Conservation (phyloP, 164 flowering plant genomes). For the Litsea cubeba region DNA sequence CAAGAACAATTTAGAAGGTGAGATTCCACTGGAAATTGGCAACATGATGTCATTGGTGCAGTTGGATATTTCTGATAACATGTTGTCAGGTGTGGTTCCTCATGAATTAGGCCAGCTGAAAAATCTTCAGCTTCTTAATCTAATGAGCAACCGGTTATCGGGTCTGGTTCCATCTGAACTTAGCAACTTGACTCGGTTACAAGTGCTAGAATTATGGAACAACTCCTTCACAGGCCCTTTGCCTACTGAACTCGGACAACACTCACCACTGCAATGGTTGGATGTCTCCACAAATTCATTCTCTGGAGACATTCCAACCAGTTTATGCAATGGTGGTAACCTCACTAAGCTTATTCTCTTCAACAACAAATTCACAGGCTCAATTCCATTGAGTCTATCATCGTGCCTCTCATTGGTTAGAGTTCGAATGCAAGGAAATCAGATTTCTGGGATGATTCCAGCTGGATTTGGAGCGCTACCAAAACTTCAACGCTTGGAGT, state of each 20-base stretch:
- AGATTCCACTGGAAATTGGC: constrained; percentile 57
- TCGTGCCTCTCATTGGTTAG: constrained; percentile 69
- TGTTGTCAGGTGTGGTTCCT: constrained; percentile 66
- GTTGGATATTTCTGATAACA: constrained; percentile 80
- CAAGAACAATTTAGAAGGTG: constrained; percentile 61
- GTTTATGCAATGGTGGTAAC: constrained; percentile 57
- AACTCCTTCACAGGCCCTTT: constrained; percentile 74
- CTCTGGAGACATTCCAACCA: constrained; percentile 66
- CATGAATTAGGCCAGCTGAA: constrained; percentile 45
- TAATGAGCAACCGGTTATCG: constrained; percentile 69
- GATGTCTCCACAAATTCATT: constrained; percentile 82
- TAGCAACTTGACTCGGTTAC: constrained; percentile 39
- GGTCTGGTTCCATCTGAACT: constrained; percentile 61
- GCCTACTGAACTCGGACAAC: constrained; percentile 64
- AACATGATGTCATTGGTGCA: constrained; percentile 41
- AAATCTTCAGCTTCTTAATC: constrained; percentile 63
- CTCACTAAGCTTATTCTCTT: constrained; percentile 90
- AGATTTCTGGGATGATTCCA: constrained; percentile 70
- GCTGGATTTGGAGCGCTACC: constrained; percentile 65
- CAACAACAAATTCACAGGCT: constrained; percentile 80
- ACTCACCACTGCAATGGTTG: constrained; percentile 74
- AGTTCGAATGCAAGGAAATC: constrained; percentile 76
- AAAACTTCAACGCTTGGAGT: constrained; percentile 70
- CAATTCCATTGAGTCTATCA: constrained; percentile 53
- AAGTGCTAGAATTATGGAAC: constrained; percentile 89